These are phyloP conservation scores for Vaccinium myrtillus DNA, from an alignment of 148 eudicot species.

Conservation along the genomic window DNA sequence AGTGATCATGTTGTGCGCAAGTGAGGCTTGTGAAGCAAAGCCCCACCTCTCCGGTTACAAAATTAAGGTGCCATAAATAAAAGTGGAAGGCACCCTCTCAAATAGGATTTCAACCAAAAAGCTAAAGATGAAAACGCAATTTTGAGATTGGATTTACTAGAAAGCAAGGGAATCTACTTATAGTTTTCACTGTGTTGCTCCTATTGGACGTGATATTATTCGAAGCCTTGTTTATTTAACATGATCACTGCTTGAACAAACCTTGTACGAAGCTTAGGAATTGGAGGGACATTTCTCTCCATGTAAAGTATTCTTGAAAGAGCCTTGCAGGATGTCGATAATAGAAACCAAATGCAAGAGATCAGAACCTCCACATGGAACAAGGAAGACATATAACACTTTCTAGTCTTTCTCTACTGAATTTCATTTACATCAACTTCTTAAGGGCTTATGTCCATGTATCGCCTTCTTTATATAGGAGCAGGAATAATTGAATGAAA, in stretches of 20 bases:
- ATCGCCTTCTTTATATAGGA: not conserved
- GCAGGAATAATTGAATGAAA: not conserved
- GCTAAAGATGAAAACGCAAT: not conserved
- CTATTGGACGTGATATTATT: not conserved
- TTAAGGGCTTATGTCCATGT: not conserved
- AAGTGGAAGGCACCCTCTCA: not conserved
- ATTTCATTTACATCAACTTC: not conserved
- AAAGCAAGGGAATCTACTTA: no score
- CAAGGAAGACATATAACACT: not conserved
- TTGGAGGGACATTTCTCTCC: not conserved
- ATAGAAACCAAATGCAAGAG: constrained; percentile 3
- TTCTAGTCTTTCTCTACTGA: not conserved
- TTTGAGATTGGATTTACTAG: not conserved
- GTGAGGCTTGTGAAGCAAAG: not conserved
- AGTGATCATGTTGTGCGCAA: not conserved
- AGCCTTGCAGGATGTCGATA: not conserved
- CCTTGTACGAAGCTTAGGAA: not conserved
- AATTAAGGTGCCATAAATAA: not conserved
- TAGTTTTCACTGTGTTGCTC: no score
- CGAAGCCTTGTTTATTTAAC: not conserved
- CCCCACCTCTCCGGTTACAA: not conserved
- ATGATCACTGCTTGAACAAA: not conserved
- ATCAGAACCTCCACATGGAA: not conserved
- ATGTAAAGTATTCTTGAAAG: not conserved
- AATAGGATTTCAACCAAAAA: not conserved